Base-by-base conservation (phyloP, 768 basidiomycete genomes). In the Suillus fuscotomentosus region DNA sequence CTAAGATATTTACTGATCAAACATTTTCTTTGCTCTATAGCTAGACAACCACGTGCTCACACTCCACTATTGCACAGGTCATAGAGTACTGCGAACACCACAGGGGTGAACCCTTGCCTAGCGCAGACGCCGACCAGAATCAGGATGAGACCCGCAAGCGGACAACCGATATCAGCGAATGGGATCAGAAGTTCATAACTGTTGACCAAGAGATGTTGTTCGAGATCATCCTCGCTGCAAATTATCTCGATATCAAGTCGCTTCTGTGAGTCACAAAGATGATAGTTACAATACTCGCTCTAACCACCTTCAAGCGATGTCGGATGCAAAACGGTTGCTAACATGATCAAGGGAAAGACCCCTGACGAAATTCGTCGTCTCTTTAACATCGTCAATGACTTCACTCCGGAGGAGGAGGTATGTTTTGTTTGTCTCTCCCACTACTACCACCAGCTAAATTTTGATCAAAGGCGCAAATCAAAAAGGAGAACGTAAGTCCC, bases 321-420 rank as follows among this genome's bases (percentile, higher is more conserved):
- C 65, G 96, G 96, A 1, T 97, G 96, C 87, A 97, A 97, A 84
- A 97, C 95, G 4, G 96, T 97, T 5, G 97, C 97, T 15, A 99
- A 99, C 85, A 99, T 99, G 97, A 99, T 99, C 86, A 99, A 99
- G 83, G 97, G 97, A 41, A 99, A 99, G 86, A 97, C 96, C 4
- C 97, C 97, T 27, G 97, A 99, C 77, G 97, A 99, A 81, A 99
- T 99, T 70, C 90, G 97, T 64, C 98, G 98, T 74, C 86, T 99
- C 61, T 98, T 95, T 83, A 97, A 97, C 85, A 95, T 96, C 68
- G 92, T 94, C 39, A 95, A 95, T 76, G 97, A 98, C 79, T 99
- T 99, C 75, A 99, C 97, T 5, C 95, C 97, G 22, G 97, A 99
- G 75, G 97, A 99, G 77, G 97, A 99, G 89, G 97, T 95, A 54